Percentiles rank a stretch among this genome's conserved stretches.
phyloP scores from a whole-genome alignment of 306 rosid species.

The Medicago arabica region DNA sequence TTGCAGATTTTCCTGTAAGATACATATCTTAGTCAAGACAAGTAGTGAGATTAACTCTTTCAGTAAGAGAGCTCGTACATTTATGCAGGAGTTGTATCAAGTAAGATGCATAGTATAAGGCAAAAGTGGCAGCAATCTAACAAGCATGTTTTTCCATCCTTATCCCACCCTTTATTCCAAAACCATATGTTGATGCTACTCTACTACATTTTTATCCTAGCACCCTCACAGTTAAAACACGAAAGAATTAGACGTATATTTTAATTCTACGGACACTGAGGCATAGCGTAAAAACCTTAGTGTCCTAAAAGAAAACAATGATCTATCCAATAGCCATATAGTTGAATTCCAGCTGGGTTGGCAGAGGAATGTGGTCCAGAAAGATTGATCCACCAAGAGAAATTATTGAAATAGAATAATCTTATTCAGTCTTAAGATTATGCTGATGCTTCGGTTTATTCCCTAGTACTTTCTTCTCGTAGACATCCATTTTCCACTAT shows the following conservation, averaged over 20 bases:
- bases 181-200: constrained; percentile 24
- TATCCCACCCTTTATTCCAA: constrained; percentile 18
- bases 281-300: background rate
- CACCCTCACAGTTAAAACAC: constrained; percentile 22
- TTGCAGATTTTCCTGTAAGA: constrained; percentile 71
- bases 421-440: background rate
- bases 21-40: constrained; percentile 34
- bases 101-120: constrained; percentile 15
- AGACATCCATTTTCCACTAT: background rate
- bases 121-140: background rate
- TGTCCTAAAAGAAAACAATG: constrained; percentile 10
- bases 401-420: constrained; percentile 25
- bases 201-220: constrained; percentile 13
- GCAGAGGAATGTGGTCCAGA: constrained; percentile 31
- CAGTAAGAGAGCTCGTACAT: constrained; percentile 15
- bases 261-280: constrained; percentile 2
- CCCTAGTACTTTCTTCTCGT: constrained; percentile 17
- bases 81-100: constrained; percentile 1
- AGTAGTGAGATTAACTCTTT: constrained; percentile 23
- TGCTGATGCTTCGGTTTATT: constrained; percentile 30
- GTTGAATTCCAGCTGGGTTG: constrained; percentile 24
- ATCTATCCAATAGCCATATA: background rate
- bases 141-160: background rate
- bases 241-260: constrained; percentile 16
- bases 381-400: constrained; percentile 19